Evolutionary conservation across 768 basidiomycete species (phyloP).

Genomic region (Leccinum broughii): DNA sequence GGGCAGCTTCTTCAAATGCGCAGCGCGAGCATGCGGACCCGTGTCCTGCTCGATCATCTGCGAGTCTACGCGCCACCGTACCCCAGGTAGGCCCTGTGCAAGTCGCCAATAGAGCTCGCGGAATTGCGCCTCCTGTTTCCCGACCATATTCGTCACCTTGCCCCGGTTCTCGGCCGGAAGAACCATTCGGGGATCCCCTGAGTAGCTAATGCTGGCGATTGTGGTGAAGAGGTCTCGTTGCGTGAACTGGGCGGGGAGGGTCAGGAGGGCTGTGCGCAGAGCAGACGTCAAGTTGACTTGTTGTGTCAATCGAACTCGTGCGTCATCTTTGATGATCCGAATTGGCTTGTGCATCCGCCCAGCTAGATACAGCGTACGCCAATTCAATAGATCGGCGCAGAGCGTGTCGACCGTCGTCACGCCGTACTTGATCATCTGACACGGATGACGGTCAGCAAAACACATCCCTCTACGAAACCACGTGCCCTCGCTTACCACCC

Average conservation of each 20-base stretch:
- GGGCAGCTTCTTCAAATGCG: slow-evolving; percentile 80
- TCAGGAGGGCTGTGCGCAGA: slow-evolving; percentile 85
- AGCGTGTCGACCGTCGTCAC: slow-evolving; percentile 90
- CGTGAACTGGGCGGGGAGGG: slow-evolving; percentile 78
- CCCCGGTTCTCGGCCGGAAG: slow-evolving; percentile 92
- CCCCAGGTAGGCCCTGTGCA: slow-evolving; percentile 76
- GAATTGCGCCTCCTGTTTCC: slow-evolving; percentile 79
- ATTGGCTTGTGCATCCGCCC: slow-evolving; percentile 98
- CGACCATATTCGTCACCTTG: slow-evolving; percentile 94
- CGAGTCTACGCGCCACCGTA: slow-evolving; percentile 62
- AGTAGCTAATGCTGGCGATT: slow-evolving; percentile 84
- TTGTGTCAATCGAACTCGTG: slow-evolving; percentile 87
- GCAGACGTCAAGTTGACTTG: slow-evolving; percentile 94
- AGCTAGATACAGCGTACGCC: slow-evolving; percentile 90
- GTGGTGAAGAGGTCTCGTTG: slow-evolving; percentile 82
- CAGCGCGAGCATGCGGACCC: slow-evolving; percentile 62
- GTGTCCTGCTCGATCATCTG: slow-evolving; percentile 72
- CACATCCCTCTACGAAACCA: neutral
- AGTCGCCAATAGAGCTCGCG: slow-evolving; percentile 82
- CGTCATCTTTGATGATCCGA: slow-evolving; percentile 89
- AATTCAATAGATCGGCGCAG: slow-evolving; percentile 87
- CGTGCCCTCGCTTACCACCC: slow-evolving; percentile 61
- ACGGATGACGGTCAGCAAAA: slow-evolving; percentile 1
- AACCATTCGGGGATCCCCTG: slow-evolving; percentile 91
- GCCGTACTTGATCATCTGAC: slow-evolving; percentile 93